These are phyloP conservation scores for Saccharomyces hybrid DNA, from an alignment of 1,139 yeast species.

Conservation along the genomic window DNA sequence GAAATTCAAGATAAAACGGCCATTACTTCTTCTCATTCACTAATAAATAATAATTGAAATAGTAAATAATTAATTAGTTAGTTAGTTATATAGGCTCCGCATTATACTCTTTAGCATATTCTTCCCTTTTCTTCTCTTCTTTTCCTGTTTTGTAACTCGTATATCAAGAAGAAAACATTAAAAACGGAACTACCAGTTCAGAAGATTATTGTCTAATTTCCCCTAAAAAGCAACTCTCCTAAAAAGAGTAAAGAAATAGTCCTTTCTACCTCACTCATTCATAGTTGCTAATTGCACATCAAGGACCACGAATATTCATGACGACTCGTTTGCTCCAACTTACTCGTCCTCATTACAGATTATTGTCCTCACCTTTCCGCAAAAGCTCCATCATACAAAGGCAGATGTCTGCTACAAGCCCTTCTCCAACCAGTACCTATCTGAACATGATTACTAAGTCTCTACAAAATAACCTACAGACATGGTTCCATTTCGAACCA, in stretches of 20 bases:
- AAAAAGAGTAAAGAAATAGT: neutral
- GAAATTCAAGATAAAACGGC: neutral
- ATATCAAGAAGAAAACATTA: neutral
- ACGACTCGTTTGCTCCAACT: neutral
- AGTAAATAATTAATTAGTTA: neutral
- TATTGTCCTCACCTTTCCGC: neutral
- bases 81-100: neutral
- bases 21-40: neutral
- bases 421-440: neutral
- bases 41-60: neutral
- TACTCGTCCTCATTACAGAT: neutral
- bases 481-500: conserved; percentile 47
- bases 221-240: neutral
- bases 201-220: too few species aligned
- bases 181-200: neutral
- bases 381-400: neutral
- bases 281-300: neutral
- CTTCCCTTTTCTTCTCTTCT: neutral
- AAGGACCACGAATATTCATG: neutral
- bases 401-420: neutral
- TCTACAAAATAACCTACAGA: neutral
- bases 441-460: neutral
- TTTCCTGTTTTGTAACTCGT: neutral
- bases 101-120: neutral
- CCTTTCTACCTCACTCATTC: too few species aligned